A percentile compares a stretch with the other conserved stretches of the same genome.
phyloP scores from a whole-genome alignment of 805 yeast species.

The Lipomyces yamadae region DNA sequence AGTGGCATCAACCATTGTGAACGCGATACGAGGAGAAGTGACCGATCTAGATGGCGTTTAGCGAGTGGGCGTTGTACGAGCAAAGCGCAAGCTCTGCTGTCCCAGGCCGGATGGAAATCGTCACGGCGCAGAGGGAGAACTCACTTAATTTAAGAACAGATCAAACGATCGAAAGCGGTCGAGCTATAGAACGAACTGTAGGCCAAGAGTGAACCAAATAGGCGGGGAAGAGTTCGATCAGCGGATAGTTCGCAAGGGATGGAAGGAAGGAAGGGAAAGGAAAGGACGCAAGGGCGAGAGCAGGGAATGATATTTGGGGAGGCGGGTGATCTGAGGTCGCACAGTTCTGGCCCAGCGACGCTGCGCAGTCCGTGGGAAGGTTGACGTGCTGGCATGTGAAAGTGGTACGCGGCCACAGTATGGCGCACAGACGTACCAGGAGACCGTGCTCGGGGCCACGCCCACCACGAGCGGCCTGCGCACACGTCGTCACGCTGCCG shows the following conservation, averaged over 20 bases:
- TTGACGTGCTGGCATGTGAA: conserved; percentile 18
- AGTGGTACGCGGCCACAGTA: conserved; percentile 5
- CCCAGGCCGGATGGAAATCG: conserved; percentile 1
- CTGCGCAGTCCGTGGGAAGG: not conserved
- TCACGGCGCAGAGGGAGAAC: not conserved
- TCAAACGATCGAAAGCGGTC: conserved; percentile 4
- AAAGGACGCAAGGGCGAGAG: conserved; percentile 3
- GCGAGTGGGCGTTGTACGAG: not conserved
- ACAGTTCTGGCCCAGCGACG: not conserved
- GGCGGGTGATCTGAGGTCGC: conserved; percentile 3
- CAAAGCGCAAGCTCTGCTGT: not conserved
- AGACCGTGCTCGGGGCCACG: not conserved
- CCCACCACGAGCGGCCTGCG: not conserved
- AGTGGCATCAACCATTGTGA: not conserved
- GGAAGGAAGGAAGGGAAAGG: conserved; percentile 5
- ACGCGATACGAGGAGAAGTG: not conserved
- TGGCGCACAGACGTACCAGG: not conserved
- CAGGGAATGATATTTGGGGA: conserved; percentile 6
- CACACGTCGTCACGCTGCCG: conserved; percentile 2
- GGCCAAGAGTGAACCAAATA: not conserved
- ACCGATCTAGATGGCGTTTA: conserved; percentile 4
- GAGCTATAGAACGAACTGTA: not conserved
- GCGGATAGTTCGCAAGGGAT: conserved; percentile 4
- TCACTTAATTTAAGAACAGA: conserved; percentile 2
- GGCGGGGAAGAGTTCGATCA: not conserved